phyloP scores from a whole-genome alignment of 495 filamentous ascomycete species.

The Trichoderma orchidacearum region DNA sequence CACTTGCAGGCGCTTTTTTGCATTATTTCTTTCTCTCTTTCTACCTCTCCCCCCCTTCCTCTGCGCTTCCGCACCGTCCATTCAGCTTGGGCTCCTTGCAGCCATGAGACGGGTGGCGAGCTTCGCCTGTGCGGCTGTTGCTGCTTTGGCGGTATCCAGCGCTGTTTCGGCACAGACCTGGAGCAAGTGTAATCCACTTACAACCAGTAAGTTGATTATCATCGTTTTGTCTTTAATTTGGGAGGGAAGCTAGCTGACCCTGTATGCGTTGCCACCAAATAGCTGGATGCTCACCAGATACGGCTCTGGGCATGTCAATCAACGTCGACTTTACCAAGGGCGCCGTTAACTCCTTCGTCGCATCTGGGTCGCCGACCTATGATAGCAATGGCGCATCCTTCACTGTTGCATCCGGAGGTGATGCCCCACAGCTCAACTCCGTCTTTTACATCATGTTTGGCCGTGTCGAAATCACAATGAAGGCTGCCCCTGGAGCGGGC shows the following conservation, averaged over 20 bases:
- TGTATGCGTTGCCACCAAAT: background rate
- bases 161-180: constrained; percentile 14
- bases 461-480: constrained; percentile 55
- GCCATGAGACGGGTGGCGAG: background rate
- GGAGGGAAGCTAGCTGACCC: background rate
- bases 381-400: constrained; percentile 61
- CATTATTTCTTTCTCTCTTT: background rate
- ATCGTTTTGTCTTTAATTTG: constrained; percentile 3
- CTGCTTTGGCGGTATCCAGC: background rate
- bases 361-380: constrained; percentile 53
- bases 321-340: constrained; percentile 71
- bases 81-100: too few species aligned
- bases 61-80: too few species aligned
- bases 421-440: constrained; percentile 65
- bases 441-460: constrained; percentile 82
- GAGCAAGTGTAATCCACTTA: constrained; percentile 18
- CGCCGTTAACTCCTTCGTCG: constrained; percentile 53
- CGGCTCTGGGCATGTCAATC: constrained; percentile 69
- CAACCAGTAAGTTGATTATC: constrained; percentile 9
- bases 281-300: constrained; percentile 55
- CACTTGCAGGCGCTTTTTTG: background rate
- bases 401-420: constrained; percentile 68
- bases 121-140: background rate
- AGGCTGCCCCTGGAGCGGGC: constrained; percentile 55
- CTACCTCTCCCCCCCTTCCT: background rate